Percentiles rank a stretch among this genome's conserved stretches.
phyloP scores from a whole-genome alignment of 768 basidiomycete species.

The Holtermanniella nyarrowii region DNA sequence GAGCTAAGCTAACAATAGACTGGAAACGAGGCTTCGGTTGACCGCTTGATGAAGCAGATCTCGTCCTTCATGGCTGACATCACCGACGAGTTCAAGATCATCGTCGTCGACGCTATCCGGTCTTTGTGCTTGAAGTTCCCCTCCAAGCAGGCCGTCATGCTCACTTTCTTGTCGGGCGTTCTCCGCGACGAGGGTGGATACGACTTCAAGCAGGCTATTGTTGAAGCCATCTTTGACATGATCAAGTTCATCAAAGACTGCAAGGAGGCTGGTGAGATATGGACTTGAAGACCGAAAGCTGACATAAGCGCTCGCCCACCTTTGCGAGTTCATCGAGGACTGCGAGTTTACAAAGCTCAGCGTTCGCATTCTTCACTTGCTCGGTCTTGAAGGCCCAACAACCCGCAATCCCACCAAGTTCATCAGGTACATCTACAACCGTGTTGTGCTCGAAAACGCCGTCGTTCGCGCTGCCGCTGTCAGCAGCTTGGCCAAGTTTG shows the following conservation, averaged over 20 bases:
- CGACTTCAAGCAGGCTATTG: slow-evolving; percentile 97
- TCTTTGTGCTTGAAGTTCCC: slow-evolving; percentile 99
- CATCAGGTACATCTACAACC: slow-evolving; percentile 99
- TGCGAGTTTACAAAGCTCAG: slow-evolving; percentile 99
- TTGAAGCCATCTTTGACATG: slow-evolving; percentile 99
- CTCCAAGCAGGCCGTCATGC: slow-evolving; percentile 90
- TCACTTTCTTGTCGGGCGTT: slow-evolving; percentile 90
- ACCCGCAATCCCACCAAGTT: slow-evolving; percentile 95
- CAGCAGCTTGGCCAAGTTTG: slow-evolving; percentile 88
- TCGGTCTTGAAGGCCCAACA: slow-evolving; percentile 92
- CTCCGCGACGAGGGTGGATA: slow-evolving; percentile 97
- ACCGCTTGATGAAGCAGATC: slow-evolving; percentile 98
- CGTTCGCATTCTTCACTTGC: slow-evolving; percentile 86
- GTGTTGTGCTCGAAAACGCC: slow-evolving; percentile 95
- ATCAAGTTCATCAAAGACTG: slow-evolving; percentile 92
- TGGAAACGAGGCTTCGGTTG: slow-evolving; percentile 96
- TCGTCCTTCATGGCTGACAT: slow-evolving; percentile 98
- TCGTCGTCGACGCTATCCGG: slow-evolving; percentile 96
- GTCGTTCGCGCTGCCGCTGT: slow-evolving; percentile 96
- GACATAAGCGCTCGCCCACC: slow-evolving; percentile 68
- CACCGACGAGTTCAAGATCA: slow-evolving; percentile 99
- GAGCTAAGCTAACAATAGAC: slow-evolving; percentile 51
- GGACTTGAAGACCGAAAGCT: neutral
- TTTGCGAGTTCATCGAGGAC: slow-evolving; percentile 99
- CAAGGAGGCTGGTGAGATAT: slow-evolving; percentile 64